phyloP scores from a whole-genome alignment of 441 rosid species.

The Kokia cookei region DNA sequence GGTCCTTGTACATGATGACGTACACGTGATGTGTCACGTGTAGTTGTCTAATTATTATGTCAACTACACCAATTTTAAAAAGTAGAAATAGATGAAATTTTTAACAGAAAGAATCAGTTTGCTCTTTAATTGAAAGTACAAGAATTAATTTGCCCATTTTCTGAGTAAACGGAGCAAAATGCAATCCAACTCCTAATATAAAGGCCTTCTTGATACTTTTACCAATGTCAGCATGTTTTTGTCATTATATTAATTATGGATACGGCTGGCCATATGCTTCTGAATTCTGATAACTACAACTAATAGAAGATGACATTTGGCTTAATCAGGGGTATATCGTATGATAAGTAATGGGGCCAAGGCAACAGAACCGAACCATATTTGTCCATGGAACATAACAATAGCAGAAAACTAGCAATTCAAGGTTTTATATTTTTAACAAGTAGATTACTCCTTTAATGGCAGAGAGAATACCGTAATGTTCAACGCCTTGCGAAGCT shows the following conservation, averaged over 20 bases:
- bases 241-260: not conserved
- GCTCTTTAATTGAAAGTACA: too few species aligned
- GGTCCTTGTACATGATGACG: too few species aligned
- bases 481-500: conserved; percentile 69
- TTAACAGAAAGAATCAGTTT: too few species aligned
- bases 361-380: not conserved
- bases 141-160: too few species aligned
- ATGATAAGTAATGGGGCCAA: not conserved
- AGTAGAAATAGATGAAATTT: too few species aligned
- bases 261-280: not conserved
- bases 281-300: not conserved
- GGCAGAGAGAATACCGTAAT: conserved; percentile 48
- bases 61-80: too few species aligned
- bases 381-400: not conserved
- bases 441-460: not conserved
- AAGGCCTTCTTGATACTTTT: too few species aligned
- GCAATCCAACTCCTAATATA: too few species aligned
- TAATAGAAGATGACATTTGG: not conserved
- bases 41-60: too few species aligned
- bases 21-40: too few species aligned
- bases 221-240: not conserved
- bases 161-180: too few species aligned
- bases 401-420: not conserved
- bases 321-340: not conserved
- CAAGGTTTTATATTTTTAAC: not conserved